Evolutionary conservation across 2,329 filamentous ascomycete genomes (phyloP).

Genomic region (Seiridium cupressi): DNA sequence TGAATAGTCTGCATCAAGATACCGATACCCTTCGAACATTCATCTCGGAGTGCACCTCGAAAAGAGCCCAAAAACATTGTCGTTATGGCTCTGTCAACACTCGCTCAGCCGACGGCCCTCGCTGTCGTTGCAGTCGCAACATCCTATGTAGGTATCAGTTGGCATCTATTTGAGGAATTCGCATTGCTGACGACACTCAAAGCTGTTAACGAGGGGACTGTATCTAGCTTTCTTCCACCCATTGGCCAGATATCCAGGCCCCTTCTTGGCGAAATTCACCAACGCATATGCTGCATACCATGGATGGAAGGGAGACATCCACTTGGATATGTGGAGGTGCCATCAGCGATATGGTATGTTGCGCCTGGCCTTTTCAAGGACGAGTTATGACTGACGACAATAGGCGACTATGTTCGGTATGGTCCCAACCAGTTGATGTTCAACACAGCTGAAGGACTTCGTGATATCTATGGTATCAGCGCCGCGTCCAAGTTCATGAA

Average conservation of each 20-base stretch:
- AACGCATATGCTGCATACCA: slow-evolving; percentile 44
- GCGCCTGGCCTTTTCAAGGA: slow-evolving; percentile 14
- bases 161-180: not conserved
- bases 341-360: slow-evolving; percentile 45
- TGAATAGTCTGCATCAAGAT: too few relatives aligned
- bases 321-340: slow-evolving; percentile 47
- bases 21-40: too few relatives aligned
- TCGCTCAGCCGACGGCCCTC: not conserved
- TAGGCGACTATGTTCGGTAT: slow-evolving; percentile 11
- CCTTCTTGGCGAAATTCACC: slow-evolving; percentile 43
- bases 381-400: not conserved
- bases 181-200: not conserved
- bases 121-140: not conserved
- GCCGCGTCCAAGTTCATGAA: slow-evolving; percentile 7
- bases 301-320: slow-evolving; percentile 50
- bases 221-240: slow-evolving; percentile 10
- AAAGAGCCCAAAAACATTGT: not conserved
- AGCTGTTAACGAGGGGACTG: not conserved
- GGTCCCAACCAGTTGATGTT: slow-evolving; percentile 9
- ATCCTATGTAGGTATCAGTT: not conserved
- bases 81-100: not conserved
- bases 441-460: slow-evolving; percentile 10
- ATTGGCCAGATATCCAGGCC: slow-evolving; percentile 8
- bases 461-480: slow-evolving; percentile 7
- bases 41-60: not conserved